These are phyloP conservation scores for Daldinia decipiens DNA, from an alignment of 495 filamentous ascomycete species.

Conservation along the genomic window DNA sequence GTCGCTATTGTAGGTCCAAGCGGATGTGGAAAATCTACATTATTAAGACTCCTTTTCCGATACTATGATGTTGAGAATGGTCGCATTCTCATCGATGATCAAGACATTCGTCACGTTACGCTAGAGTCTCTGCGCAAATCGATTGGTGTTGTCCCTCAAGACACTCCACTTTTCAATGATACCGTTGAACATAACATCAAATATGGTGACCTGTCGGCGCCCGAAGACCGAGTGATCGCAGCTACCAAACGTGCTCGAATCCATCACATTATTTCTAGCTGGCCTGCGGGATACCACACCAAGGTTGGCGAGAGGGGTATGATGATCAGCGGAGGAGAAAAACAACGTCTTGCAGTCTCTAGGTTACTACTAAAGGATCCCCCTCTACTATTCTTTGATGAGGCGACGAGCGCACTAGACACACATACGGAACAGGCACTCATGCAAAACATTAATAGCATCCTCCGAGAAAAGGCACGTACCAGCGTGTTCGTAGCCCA, in stretches of 20 bases:
- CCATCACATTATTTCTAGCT: conserved; percentile 78
- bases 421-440: conserved; percentile 95
- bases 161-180: conserved; percentile 96
- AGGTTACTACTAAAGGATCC: conserved; percentile 91
- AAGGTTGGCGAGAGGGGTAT: conserved; percentile 95
- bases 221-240: conserved; percentile 73
- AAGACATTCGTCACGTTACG: conserved; percentile 86
- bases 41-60: conserved; percentile 89
- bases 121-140: conserved; percentile 82
- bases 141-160: conserved; percentile 97
- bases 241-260: conserved; percentile 86
- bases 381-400: conserved; percentile 93
- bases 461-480: conserved; percentile 85
- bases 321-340: conserved; percentile 99
- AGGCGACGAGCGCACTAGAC: conserved; percentile 95
- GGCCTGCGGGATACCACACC: conserved; percentile 89
- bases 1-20: conserved; percentile 94
- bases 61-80: conserved; percentile 92
- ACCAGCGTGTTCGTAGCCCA: conserved; percentile 97
- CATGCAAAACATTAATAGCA: conserved; percentile 92
- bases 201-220: conserved; percentile 88
- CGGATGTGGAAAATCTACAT: conserved; percentile 95
- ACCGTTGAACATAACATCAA: conserved; percentile 94
- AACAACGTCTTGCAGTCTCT: conserved; percentile 90
- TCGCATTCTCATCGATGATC: conserved; percentile 89